Conservation (phyloP, 2,329 filamentous ascomycete genomes). For the Scortechinia acanthostroma region DNA sequence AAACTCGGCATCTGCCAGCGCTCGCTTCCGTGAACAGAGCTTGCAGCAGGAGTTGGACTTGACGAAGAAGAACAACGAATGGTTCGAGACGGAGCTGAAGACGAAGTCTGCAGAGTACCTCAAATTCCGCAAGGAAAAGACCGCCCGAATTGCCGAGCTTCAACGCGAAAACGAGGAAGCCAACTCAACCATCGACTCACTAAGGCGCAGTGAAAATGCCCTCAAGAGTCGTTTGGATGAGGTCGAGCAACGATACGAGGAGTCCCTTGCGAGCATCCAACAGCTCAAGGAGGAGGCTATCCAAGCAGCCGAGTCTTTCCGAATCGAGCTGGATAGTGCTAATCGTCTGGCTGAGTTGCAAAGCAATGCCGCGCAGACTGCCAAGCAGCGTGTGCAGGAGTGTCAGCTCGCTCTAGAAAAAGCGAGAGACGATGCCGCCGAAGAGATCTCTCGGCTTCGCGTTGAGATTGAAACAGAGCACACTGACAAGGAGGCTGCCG, state of each 20-base stretch:
- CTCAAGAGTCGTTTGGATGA: conserved; percentile 53
- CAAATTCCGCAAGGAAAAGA: conserved; percentile 65
- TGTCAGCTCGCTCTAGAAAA: conserved; percentile 38
- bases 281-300: conserved; percentile 52
- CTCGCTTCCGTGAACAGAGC: conserved; percentile 58
- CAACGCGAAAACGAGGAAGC: conserved; percentile 59
- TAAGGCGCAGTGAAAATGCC: conserved; percentile 50
- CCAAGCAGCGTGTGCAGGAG: conserved; percentile 47
- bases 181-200: conserved; percentile 44
- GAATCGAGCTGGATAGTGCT: conserved; percentile 50
- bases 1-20: conserved; percentile 47
- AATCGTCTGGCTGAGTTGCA: conserved; percentile 50
- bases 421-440: conserved; percentile 52
- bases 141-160: conserved; percentile 51
- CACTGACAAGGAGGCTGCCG: conserved; percentile 50
- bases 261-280: conserved; percentile 49
- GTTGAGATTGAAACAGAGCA: conserved; percentile 47
- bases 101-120: conserved; percentile 54
- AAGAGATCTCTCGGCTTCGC: conserved; percentile 41
- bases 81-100: conserved; percentile 57
- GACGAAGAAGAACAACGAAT: conserved; percentile 63
- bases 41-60: conserved; percentile 59
- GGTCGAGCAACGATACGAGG: conserved; percentile 52
- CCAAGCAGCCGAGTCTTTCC: conserved; percentile 49
- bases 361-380: conserved; percentile 37